Evolutionary conservation across 2,329 filamentous ascomycete genomes (phyloP), one percentile per base, ranked within the genome.

Genomic region (Alternaria conjuncta): DNA sequence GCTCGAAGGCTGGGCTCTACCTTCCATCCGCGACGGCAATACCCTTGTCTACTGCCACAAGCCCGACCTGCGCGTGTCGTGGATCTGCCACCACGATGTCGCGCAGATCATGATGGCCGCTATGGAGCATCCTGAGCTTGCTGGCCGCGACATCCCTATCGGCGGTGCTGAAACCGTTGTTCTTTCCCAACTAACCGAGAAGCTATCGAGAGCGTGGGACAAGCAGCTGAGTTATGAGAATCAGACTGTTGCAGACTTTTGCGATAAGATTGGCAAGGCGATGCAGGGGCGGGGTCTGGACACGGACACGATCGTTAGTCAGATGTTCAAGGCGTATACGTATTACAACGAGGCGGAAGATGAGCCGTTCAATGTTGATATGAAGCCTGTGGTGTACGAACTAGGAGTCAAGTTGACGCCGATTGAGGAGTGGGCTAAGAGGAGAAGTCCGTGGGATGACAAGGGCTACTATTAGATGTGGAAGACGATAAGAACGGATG

Each of bases 271-370:
- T 60, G 63, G 71, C 21, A 60, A 69, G 55, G 73, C 75, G 10
- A 81, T 82, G 80, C 62, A 74, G 58, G 69, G 72, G 20, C 63
- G 79, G 30, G 75, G 78, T 7, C 55, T 81, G n/a, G 76, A 81
- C n/a, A 72, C 68, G 6, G 79, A 80, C 11, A 66, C 64, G 12
- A 72, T 81, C 25, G 68, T 80, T 10, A 73, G 63, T 20, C 77
- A 82, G 72, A 82, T 81, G 80, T 79, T 77, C 66, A 79, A 74
- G 66, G 80, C 80, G 9, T 81, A 82, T 65, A 79, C 80, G 7
- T 80, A 78, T 64, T 82, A 82, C 64, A 81, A 81, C 30, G 78
- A 82, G 60, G 71, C 75, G 13, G 73, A 74, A 13, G 78, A 81
- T 20, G 72, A 77, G 55, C 79, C 79, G 25, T 82, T 82, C 59